Conservation (phyloP, 1,139 yeast genomes). For the Geotrichum carabidarum region DNA sequence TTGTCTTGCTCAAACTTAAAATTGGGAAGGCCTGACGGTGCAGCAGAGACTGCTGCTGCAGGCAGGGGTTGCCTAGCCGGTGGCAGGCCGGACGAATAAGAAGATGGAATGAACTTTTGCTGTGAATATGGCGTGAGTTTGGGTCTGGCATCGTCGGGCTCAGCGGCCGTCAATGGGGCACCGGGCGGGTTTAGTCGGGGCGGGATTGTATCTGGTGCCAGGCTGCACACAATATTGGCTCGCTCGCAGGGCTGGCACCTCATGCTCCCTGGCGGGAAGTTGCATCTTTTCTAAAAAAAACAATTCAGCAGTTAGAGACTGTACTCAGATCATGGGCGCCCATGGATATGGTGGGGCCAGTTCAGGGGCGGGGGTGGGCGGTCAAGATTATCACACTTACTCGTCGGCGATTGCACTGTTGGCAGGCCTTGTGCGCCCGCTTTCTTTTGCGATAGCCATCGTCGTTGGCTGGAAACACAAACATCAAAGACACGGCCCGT, state of each 20-base stretch:
- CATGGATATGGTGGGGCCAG: background rate
- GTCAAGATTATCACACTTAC: conserved; percentile 18
- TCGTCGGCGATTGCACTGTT: conserved; percentile 45
- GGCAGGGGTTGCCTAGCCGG: background rate
- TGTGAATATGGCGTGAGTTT: background rate
- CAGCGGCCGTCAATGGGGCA: background rate
- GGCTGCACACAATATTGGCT: conserved; percentile 33
- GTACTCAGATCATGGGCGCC: background rate
- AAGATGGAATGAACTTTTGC: conserved; percentile 6
- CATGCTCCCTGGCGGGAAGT: conserved; percentile 30
- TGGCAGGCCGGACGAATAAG: background rate
- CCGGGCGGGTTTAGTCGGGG: conserved; percentile 23
- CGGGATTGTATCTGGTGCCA: conserved; percentile 34
- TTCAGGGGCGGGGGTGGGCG: background rate
- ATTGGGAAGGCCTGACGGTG: too few relatives aligned
- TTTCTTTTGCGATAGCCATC: conserved; percentile 50
- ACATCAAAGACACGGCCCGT: conserved; percentile 36
- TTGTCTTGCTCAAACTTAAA: too few relatives aligned
- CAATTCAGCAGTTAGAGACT: background rate
- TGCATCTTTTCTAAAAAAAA: conserved; percentile 30
- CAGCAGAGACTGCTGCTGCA: background rate
- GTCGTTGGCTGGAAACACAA: conserved; percentile 57
- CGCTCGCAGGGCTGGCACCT: conserved; percentile 35
- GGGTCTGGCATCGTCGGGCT: background rate
- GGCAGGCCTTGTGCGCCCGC: conserved; percentile 51